Percentiles rank a stretch among this genome's conserved stretches.
phyloP scores from a whole-genome alignment of 352 stramenopile species.

The Globisporangium ultimum region DNA sequence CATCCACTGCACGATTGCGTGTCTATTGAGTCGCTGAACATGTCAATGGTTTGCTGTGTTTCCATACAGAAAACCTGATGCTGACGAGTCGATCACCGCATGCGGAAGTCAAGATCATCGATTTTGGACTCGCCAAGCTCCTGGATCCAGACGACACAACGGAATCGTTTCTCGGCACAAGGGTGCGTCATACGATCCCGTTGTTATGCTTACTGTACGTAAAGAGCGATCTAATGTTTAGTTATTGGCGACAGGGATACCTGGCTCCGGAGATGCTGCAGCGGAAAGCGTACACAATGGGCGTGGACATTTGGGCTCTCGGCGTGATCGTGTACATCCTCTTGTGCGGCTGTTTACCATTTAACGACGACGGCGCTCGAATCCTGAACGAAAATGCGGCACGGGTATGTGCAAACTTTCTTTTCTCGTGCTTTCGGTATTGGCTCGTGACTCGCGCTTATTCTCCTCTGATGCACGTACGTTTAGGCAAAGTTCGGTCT shows the following conservation, averaged over 20 bases:
- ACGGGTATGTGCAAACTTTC: slow-evolving; percentile 30
- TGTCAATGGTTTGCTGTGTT: slow-evolving; percentile 4
- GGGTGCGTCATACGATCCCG: slow-evolving; percentile 19
- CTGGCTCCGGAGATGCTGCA: slow-evolving; percentile 98
- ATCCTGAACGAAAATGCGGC: slow-evolving; percentile 77
- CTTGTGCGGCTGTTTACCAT: slow-evolving; percentile 96
- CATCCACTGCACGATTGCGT: background rate
- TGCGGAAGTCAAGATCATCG: slow-evolving; percentile 97
- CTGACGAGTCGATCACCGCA: slow-evolving; percentile 76
- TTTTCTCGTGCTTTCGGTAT: slow-evolving; percentile 9
- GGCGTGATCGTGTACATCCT: slow-evolving; percentile 98
- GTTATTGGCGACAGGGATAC: slow-evolving; percentile 78
- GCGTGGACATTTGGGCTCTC: slow-evolving; percentile 97
- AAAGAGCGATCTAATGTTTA: no score
- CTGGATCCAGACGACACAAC: slow-evolving; percentile 82
- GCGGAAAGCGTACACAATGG: slow-evolving; percentile 95
- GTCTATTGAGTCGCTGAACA: background rate
- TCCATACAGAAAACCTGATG: slow-evolving; percentile 71
- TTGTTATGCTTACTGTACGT: background rate
- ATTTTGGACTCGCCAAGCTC: slow-evolving; percentile 98
- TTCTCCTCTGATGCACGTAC: background rate
- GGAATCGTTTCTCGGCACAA: slow-evolving; percentile 78
- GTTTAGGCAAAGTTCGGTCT: slow-evolving; percentile 91
- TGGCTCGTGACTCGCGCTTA: background rate
- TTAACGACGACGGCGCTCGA: slow-evolving; percentile 95